Conservation (phyloP, 495 filamentous ascomycete genomes). For the Daldinia vernicosa region DNA sequence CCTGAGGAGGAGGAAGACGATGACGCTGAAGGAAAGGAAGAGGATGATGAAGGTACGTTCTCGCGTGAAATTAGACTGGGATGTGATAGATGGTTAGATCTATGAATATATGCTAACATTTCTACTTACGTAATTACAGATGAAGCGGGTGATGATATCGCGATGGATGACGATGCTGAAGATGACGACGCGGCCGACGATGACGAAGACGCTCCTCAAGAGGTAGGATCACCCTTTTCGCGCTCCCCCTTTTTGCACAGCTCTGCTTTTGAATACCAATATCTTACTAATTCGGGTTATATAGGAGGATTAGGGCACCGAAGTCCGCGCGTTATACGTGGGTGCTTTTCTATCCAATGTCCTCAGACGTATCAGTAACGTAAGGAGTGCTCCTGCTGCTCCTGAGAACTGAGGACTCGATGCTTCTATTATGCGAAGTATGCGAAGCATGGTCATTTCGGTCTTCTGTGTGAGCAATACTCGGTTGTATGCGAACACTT, state of each 20-base stretch:
- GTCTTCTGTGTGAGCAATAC: constrained; percentile 9
- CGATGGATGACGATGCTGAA: constrained; percentile 30
- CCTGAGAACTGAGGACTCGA: constrained; percentile 7
- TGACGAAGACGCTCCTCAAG: constrained; percentile 8
- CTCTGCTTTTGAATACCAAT: background rate
- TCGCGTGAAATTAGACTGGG: background rate
- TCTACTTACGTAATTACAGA: constrained; percentile 13
- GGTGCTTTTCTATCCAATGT: constrained; percentile 38
- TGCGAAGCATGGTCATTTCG: constrained; percentile 12
- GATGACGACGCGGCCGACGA: constrained; percentile 17
- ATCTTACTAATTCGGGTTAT: constrained; percentile 43
- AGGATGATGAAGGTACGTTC: constrained; percentile 31
- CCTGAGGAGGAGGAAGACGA: constrained; percentile 34
- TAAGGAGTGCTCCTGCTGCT: constrained; percentile 8
- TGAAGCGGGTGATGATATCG: constrained; percentile 26
- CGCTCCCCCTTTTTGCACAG: background rate
- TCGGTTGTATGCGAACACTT: background rate
- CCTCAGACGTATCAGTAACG: constrained; percentile 34
- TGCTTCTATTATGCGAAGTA: background rate
- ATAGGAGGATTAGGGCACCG: constrained; percentile 43
- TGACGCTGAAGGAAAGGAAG: constrained; percentile 12
- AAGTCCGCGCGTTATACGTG: constrained; percentile 28
- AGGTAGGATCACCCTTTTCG: constrained; percentile 26
- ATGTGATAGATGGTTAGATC: background rate
- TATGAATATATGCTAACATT: constrained; percentile 11